Evolutionary conservation across 257 asterid species (phyloP), one percentile per base, ranked within the genome.

Genomic region (Leptodermis oblonga): DNA sequence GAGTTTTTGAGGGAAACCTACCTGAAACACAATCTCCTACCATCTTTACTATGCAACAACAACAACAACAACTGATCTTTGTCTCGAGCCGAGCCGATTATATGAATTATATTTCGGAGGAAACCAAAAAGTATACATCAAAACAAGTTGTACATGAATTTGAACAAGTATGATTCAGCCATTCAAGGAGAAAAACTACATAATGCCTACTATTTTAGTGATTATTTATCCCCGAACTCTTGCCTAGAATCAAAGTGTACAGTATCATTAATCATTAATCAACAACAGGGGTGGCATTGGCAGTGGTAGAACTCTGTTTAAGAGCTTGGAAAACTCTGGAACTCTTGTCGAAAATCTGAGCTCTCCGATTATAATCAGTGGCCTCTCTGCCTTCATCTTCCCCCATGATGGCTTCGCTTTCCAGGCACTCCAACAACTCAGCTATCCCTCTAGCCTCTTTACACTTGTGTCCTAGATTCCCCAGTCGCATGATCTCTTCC

Each of bases 371-470:
- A 73, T 92, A 92, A 83, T 92, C 98, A 51, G 20, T 75, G 7
- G 97, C 82, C 51, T 87, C 84, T 65, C 78, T 90, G 0, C 98
- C 98, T 4, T 83, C 74, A 73, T 92, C 95, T 5, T 86, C 96
- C 30, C 97, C 96, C 96, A 90, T 88, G 12, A 92, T 88, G 28
- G 96, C 98, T 77, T 92, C 97, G 73, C 70, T 86, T 70, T 92
- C 96, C 78, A 92, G 74, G 74, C 95, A 85, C 84, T 90, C 98
- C 76, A 90, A 64, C 79, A 83, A 10, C 81, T 85, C 97, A 7
- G 74, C 90, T 1, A 86, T 51, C 42, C 86, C 92, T 11, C 67
- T 71, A 6, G 0, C 46, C 46, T 67, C 92, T 26, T 65, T 43
- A 77, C 92, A 85, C 8, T 83, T 81, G 59, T 62, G 79, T 18